phyloP scores from a whole-genome alignment of 345 rosid genomes.

The Citrus inodora region DNA sequence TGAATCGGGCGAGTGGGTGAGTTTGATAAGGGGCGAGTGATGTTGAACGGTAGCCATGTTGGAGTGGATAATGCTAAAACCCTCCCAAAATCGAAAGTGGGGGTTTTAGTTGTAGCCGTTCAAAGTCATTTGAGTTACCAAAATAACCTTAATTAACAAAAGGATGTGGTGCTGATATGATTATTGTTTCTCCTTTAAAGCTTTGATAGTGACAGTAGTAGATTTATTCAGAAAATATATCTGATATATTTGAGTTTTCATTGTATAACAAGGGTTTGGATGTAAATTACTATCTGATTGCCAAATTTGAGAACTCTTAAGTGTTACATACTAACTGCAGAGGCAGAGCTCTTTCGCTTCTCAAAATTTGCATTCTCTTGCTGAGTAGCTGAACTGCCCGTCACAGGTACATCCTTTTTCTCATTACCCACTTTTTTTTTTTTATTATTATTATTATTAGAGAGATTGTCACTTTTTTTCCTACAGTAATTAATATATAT shows the following conservation, averaged over 20 bases:
- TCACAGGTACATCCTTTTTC: too few species aligned
- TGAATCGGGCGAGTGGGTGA: conserved; percentile 10
- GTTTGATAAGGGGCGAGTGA: conserved; percentile 11
- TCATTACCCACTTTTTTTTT: too few species aligned
- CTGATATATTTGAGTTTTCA: too few species aligned
- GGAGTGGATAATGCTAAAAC: neutral
- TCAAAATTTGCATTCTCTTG: neutral
- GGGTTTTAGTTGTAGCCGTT: neutral
- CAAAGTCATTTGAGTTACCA: neutral
- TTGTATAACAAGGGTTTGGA: too few species aligned
- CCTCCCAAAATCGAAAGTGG: neutral
- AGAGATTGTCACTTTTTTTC: too few species aligned
- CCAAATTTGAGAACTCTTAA: neutral
- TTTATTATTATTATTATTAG: too few species aligned
- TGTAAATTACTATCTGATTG: too few species aligned
- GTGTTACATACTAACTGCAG: neutral
- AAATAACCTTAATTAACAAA: neutral
- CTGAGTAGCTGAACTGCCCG: neutral
- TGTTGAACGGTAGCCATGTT: conserved; percentile 20
- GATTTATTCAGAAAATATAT: too few species aligned
- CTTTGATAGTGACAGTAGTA: too few species aligned
- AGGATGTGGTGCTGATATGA: too few species aligned
- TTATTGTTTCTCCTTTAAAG: too few species aligned
- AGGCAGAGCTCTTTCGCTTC: neutral
- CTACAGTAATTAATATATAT: too few species aligned